Conservation (phyloP, 2,329 filamentous ascomycete species). For the Tolypocladium tropicale region DNA sequence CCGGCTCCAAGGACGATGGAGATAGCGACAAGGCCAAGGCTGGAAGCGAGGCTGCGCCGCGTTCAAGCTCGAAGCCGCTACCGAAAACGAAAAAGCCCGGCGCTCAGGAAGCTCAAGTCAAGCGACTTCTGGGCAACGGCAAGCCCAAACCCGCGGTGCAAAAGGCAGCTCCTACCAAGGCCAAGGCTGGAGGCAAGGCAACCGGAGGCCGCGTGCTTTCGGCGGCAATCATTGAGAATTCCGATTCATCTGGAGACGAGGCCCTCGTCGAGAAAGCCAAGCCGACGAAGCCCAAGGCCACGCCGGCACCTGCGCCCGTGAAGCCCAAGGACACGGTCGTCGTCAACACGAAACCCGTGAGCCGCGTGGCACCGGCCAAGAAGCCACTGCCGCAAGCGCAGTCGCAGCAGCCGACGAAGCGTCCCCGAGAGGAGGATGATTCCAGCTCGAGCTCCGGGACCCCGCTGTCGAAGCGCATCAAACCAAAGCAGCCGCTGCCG, state of each 20-base stretch:
- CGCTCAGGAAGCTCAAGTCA: conserved; percentile 44
- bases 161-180: conserved; percentile 32
- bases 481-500: conserved; percentile 32
- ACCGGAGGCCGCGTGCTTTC: conserved; percentile 39
- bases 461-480: conserved; percentile 47
- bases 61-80: conserved; percentile 41
- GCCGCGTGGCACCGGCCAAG: conserved; percentile 21
- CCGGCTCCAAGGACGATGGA: conserved; percentile 27
- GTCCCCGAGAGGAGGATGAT: conserved; percentile 40
- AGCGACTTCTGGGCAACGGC: conserved; percentile 34
- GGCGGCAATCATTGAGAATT: conserved; percentile 46
- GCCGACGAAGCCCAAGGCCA: conserved; percentile 12
- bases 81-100: conserved; percentile 47
- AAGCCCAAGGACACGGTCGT: conserved; percentile 20
- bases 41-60: conserved; percentile 33
- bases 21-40: conserved; percentile 18
- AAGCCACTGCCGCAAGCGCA: conserved; percentile 10
- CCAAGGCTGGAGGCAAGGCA: conserved; percentile 20
- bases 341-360: conserved; percentile 22
- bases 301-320: neutral
- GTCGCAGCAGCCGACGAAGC: conserved; percentile 29
- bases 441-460: conserved; percentile 51
- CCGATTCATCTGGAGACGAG: conserved; percentile 43
- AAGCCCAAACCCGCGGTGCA: conserved; percentile 21
- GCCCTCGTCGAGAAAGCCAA: conserved; percentile 21